Evolutionary conservation across 495 filamentous ascomycete species (phyloP).

Genomic region (Penicillium odoratum): DNA sequence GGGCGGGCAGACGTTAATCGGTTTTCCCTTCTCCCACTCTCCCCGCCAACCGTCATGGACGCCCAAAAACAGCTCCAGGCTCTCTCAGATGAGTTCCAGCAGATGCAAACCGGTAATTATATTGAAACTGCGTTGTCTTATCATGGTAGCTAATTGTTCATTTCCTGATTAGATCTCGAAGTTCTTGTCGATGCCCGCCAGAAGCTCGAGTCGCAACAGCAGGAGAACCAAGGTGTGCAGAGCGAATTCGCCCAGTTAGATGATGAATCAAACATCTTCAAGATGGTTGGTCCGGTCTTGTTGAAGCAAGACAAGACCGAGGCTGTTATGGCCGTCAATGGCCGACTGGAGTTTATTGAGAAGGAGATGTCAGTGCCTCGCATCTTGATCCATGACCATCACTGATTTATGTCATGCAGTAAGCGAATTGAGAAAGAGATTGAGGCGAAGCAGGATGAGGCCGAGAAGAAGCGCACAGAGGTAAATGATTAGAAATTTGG

Average conservation of each 20-base stretch:
- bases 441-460: conserved; percentile 72
- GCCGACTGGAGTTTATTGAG: conserved; percentile 85
- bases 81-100: conserved; percentile 84
- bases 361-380: conserved; percentile 78
- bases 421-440: conserved; percentile 82
- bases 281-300: conserved; percentile 87
- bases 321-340: conserved; percentile 84
- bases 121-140: not conserved
- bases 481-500: conserved; percentile 33
- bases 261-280: conserved; percentile 87
- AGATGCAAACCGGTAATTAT: conserved; percentile 71
- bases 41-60: conserved; percentile 47
- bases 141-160: conserved; percentile 14
- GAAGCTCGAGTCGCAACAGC: conserved; percentile 88
- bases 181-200: conserved; percentile 76
- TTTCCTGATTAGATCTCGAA: conserved; percentile 64
- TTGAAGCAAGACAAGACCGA: conserved; percentile 91
- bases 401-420: conserved; percentile 46
- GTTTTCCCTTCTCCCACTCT: conserved; percentile 28
- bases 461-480: conserved; percentile 77
- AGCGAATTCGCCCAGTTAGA: conserved; percentile 83
- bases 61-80: conserved; percentile 69
- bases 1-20: conserved; percentile 28
- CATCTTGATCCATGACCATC: not conserved
- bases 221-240: conserved; percentile 88